phyloP scores from a whole-genome alignment of 257 asterid species.

The Schizonepeta tenuifolia region DNA sequence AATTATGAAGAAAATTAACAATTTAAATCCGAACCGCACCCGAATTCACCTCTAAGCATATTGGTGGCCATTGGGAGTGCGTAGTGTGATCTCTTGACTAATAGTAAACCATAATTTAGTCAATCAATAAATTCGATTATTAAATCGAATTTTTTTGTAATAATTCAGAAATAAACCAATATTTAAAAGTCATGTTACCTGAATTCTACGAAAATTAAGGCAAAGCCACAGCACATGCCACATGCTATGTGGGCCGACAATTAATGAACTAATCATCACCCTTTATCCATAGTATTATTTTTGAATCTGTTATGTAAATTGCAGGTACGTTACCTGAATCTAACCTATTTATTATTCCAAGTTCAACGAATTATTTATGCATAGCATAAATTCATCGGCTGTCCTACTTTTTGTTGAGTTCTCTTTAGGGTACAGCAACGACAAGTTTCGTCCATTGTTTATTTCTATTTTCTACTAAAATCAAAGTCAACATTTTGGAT shows the following conservation, averaged over 20 bases:
- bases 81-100: too few species aligned
- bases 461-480: too few species aligned
- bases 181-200: neutral
- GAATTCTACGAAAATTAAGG: neutral
- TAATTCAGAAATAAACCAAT: too few species aligned
- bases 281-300: neutral
- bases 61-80: too few species aligned
- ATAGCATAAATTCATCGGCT: neutral
- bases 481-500: conserved; percentile 2
- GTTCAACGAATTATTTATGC: neutral
- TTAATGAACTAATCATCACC: neutral
- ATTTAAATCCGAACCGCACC: too few species aligned
- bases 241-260: conserved; percentile 16
- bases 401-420: neutral
- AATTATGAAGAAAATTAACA: too few species aligned
- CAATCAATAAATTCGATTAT: too few species aligned
- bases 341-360: neutral
- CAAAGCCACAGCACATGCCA: neutral
- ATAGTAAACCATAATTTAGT: too few species aligned
- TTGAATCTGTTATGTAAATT: neutral
- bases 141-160: too few species aligned
- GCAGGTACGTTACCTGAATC: conserved; percentile 1
- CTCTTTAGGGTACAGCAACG: too few species aligned
- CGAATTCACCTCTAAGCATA: too few species aligned
- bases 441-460: too few species aligned